phyloP scores from a whole-genome alignment of 2,329 filamentous ascomycete genomes.

The Bipolaris zeicola region DNA sequence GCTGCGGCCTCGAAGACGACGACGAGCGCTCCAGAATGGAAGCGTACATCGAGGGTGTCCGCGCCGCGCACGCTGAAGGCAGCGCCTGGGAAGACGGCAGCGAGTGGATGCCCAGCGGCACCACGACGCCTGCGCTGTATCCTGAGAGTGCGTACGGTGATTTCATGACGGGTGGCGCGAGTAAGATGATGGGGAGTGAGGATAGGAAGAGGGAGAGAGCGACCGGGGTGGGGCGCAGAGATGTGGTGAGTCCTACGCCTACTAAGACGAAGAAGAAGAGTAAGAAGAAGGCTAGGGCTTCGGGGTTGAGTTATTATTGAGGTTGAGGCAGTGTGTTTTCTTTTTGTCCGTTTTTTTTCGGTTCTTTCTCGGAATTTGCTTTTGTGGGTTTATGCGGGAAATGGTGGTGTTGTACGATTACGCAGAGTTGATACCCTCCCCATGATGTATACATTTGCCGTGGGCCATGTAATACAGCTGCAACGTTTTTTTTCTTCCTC shows the following conservation, averaged over 20 bases:
- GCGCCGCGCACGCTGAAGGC: conserved; percentile 33
- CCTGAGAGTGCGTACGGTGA: conserved; percentile 24
- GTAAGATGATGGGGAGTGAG: conserved; percentile 17
- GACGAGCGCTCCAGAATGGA: conserved; percentile 35
- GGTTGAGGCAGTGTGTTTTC: background rate
- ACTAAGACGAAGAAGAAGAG: conserved; percentile 31
- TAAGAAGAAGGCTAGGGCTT: conserved; percentile 34
- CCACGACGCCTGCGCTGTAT: conserved; percentile 25
- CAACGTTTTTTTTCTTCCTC: background rate
- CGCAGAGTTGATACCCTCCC: background rate
- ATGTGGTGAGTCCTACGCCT: conserved; percentile 24
- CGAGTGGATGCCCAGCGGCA: conserved; percentile 31
- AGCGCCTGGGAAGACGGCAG: conserved; percentile 36
- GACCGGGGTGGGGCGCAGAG: conserved; percentile 1
- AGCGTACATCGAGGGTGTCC: conserved; percentile 36
- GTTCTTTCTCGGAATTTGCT: background rate
- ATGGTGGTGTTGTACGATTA: background rate
- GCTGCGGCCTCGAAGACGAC: conserved; percentile 36
- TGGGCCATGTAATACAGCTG: background rate
- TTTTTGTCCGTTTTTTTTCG: background rate
- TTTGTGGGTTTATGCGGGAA: background rate
- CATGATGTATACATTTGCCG: background rate
- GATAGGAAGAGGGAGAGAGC: conserved; percentile 20
- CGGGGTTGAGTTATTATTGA: conserved; percentile 40
- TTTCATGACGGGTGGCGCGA: conserved; percentile 24